Percentiles rank a stretch among this genome's conserved stretches.
These are phyloP conservation scores for Thraustochytrium sp. DNA, from an alignment of 352 stramenopile genomes.

Conservation along the genomic window DNA sequence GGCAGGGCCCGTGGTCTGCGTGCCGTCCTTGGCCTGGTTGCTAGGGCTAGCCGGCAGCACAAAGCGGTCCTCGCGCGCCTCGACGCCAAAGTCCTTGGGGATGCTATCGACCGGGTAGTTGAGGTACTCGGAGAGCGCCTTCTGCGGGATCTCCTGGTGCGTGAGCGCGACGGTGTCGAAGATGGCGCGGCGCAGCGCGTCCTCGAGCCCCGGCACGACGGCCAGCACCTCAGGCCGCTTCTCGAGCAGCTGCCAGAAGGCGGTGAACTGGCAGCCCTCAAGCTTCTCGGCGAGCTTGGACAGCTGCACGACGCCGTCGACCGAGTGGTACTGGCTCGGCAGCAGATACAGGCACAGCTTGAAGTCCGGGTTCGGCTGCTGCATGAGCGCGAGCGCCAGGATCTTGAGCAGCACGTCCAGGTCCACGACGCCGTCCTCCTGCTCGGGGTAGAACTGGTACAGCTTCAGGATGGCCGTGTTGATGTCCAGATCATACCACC, in stretches of 20 bases:
- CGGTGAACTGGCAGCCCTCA: conserved; percentile 36
- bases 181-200: neutral
- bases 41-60: neutral
- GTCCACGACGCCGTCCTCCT: conserved; percentile 15
- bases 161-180: conserved; percentile 25
- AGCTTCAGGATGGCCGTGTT: conserved; percentile 37
- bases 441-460: conserved; percentile 38
- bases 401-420: conserved; percentile 42
- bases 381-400: conserved; percentile 35
- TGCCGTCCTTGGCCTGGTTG: conserved; percentile 26
- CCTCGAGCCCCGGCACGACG: conserved; percentile 18
- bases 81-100: neutral
- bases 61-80: neutral
- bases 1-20: neutral
- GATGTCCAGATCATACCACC: conserved; percentile 34
- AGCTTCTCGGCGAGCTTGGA: conserved; percentile 39
- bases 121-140: conserved; percentile 2
- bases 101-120: conserved; percentile 21
- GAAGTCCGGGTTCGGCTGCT: conserved; percentile 6
- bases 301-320: conserved; percentile 22
- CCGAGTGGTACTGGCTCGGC: conserved; percentile 14
- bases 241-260: conserved; percentile 38
- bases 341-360: conserved; percentile 38
- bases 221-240: conserved; percentile 25
- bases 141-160: conserved; percentile 23